These are phyloP conservation scores for Uncinocarpus reesii DNA, from an alignment of 2,329 filamentous ascomycete species.

Conservation along the genomic window DNA sequence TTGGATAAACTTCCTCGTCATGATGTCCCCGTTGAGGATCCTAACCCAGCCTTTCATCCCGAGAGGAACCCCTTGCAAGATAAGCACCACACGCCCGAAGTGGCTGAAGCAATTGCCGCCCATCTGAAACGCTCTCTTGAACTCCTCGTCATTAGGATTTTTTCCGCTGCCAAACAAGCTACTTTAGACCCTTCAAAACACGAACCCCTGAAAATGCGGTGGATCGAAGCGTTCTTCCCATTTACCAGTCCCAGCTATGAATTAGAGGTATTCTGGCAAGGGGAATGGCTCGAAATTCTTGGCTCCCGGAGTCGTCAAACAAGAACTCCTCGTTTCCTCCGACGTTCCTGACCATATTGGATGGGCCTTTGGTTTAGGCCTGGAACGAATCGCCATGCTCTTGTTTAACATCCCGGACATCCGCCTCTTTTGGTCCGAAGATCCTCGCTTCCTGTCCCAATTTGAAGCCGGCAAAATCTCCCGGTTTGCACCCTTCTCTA, in stretches of 20 bases:
- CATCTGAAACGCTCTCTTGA: conserved; percentile 88
- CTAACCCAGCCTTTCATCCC: conserved; percentile 64
- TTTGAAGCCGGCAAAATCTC: conserved; percentile 51
- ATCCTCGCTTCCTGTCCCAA: conserved; percentile 75
- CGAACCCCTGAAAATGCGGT: conserved; percentile 74
- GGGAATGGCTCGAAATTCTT: conserved; percentile 90
- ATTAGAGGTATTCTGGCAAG: conserved; percentile 86
- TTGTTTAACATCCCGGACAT: conserved; percentile 95
- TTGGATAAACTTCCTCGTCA: conserved; percentile 62
- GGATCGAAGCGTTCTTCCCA: conserved; percentile 96
- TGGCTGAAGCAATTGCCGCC: conserved; percentile 69
- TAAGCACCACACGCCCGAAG: conserved; percentile 58
- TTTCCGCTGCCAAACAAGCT: conserved; percentile 59
- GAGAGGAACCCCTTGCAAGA: conserved; percentile 75
- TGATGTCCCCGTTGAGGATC: conserved; percentile 68
- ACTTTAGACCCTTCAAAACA: conserved; percentile 41
- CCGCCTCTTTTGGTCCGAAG: conserved; percentile 85
- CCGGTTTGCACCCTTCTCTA: conserved; percentile 79
- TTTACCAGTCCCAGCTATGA: conserved; percentile 96
- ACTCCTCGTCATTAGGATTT: conserved; percentile 79
- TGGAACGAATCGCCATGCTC: conserved; percentile 95
- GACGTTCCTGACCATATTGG: conserved; percentile 65
- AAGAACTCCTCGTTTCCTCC: conserved; percentile 68
- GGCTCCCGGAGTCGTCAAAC: conserved; percentile 86
- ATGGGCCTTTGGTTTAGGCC: conserved; percentile 91